Conservation (phyloP, 768 basidiomycete genomes). For the Russula vinacea region DNA sequence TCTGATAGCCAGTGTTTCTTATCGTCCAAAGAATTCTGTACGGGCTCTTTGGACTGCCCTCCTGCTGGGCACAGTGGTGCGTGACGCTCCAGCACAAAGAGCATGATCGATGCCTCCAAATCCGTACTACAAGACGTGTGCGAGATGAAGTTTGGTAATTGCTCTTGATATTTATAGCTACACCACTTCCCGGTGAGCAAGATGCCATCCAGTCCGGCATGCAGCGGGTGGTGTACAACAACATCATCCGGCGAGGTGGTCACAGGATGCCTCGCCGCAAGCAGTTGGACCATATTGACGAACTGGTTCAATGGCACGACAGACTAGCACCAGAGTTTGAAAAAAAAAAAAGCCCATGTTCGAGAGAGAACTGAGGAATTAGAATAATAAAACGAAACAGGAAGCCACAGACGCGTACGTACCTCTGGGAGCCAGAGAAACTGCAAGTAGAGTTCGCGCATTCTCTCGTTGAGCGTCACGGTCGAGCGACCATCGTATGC, state of each 20-base stretch:
- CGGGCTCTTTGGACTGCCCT: conserved; percentile 26
- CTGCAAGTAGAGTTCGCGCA: conserved; percentile 27
- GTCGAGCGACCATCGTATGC: conserved; percentile 23
- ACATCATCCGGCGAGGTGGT: conserved; percentile 30
- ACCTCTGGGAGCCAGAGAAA: conserved; percentile 30
- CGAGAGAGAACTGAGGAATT: neutral
- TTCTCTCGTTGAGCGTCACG: conserved; percentile 17
- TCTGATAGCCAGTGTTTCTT: conserved; percentile 40
- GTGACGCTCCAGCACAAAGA: conserved; percentile 19
- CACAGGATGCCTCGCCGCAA: conserved; percentile 44
- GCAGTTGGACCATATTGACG: conserved; percentile 53
- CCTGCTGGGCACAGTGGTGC: conserved; percentile 14
- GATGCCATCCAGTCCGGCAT: conserved; percentile 56
- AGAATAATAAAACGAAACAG: too few species aligned
- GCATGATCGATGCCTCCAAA: conserved; percentile 35
- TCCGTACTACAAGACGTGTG: conserved; percentile 25
- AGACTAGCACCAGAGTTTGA: conserved; percentile 43
- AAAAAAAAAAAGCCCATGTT: neutral
- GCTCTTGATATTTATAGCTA: conserved; percentile 59
- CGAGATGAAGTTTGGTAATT: conserved; percentile 31
- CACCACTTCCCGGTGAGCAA: conserved; percentile 80
- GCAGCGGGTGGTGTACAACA: conserved; percentile 63
- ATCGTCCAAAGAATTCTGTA: conserved; percentile 21
- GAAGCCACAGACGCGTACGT: neutral
- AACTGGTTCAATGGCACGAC: conserved; percentile 65